Evolutionary conservation across 495 filamentous ascomycete species (phyloP).

Genomic region (Letharia columbiana): DNA sequence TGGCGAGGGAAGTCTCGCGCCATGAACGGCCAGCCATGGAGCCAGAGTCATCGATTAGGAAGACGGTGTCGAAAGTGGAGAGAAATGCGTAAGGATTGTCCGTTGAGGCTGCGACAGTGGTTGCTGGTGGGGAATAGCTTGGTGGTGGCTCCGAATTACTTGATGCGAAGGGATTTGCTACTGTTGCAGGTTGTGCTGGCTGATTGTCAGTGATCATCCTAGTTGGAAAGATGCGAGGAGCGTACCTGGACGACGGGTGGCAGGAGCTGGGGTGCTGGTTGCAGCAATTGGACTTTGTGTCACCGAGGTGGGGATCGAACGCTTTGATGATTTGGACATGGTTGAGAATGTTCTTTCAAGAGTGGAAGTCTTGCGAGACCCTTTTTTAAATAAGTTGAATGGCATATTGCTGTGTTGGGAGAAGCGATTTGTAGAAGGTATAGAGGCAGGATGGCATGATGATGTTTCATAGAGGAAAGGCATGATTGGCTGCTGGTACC

Average conservation of each 20-base stretch:
- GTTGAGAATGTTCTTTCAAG: not conserved
- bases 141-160: slow-evolving; percentile 15
- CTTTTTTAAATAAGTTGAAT: slow-evolving; percentile 4
- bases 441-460: slow-evolving; percentile 3
- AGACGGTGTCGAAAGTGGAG: slow-evolving; percentile 76
- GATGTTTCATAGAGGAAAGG: slow-evolving; percentile 19
- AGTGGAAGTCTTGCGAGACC: not conserved
- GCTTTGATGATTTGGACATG: slow-evolving; percentile 1
- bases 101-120: slow-evolving; percentile 17
- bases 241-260: slow-evolving; percentile 14
- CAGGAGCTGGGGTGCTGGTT: slow-evolving; percentile 5
- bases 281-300: not conserved
- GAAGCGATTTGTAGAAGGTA: not conserved
- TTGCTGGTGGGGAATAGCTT: slow-evolving; percentile 20
- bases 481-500: slow-evolving; percentile 4
- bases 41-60: slow-evolving; percentile 87
- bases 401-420: slow-evolving; percentile 17
- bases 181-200: slow-evolving; percentile 15
- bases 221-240: not conserved
- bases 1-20: slow-evolving; percentile 63
- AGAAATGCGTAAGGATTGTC: slow-evolving; percentile 81
- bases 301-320: slow-evolving; percentile 3
- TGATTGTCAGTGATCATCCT: not conserved
- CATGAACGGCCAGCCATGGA: slow-evolving; percentile 77
- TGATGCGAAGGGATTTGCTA: slow-evolving; percentile 16